Conservation (phyloP, 192 early-diverging fungal genomes). For the Coemansia sp. region DNA sequence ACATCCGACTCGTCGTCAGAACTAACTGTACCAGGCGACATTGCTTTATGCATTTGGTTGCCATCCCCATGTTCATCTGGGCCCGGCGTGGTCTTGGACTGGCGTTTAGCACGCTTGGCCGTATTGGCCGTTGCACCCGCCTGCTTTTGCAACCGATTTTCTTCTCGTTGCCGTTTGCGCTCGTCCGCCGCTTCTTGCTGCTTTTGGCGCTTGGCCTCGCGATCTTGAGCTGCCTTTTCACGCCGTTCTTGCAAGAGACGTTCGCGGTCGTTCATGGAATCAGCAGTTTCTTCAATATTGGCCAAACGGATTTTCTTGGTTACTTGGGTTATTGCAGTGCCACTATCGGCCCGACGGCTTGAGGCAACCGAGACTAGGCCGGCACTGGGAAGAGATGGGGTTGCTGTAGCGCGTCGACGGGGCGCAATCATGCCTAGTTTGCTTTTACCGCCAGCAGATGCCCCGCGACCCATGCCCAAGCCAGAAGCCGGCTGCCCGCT, state of each 20-base stretch:
- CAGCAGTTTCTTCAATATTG: constrained; percentile 17
- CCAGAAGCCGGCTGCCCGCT: constrained; percentile 12
- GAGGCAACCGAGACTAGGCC: constrained; percentile 5
- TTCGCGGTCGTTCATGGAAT: constrained; percentile 27
- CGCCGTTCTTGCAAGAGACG: constrained; percentile 14
- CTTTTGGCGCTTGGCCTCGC: constrained; percentile 30
- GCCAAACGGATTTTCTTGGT: constrained; percentile 29
- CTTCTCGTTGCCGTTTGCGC: constrained; percentile 31
- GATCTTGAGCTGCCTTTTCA: constrained; percentile 22
- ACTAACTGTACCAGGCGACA: neutral
- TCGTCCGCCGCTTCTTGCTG: constrained; percentile 23
- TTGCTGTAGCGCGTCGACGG: constrained; percentile 13
- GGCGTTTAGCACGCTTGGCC: constrained; percentile 8
- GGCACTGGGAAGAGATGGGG: constrained; percentile 20
- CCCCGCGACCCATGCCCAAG: constrained; percentile 15
- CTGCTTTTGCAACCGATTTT: constrained; percentile 17
- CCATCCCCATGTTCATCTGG: neutral
- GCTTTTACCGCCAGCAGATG: neutral
- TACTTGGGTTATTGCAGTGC: constrained; percentile 4
- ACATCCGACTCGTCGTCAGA: constrained; percentile 13
- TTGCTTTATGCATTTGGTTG: neutral
- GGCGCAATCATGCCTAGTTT: constrained; percentile 29
- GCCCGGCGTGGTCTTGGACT: neutral
- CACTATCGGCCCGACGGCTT: neutral
- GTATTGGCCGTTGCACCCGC: constrained; percentile 5